Evolutionary conservation across 2,329 filamentous ascomycete species (phyloP).

Genomic region (Trichoderma oligosporum): DNA sequence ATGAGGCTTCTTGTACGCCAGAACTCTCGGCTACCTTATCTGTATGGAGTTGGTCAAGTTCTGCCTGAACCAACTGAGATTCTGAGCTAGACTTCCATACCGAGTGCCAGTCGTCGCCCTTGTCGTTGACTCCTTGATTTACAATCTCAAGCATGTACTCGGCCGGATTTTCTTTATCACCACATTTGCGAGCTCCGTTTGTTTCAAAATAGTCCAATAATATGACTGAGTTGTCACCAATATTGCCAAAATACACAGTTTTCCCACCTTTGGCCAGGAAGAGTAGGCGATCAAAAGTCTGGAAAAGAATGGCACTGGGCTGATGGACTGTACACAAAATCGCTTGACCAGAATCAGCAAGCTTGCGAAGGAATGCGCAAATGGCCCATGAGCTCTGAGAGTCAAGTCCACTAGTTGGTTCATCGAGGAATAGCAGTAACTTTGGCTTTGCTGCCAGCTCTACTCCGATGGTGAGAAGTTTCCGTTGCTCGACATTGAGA

Average conservation of each 20-base stretch:
- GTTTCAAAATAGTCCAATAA: slow-evolving; percentile 61
- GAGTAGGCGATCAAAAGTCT: slow-evolving; percentile 57
- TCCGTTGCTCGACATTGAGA: slow-evolving; percentile 59
- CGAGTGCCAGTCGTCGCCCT: slow-evolving; percentile 58
- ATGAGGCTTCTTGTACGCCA: slow-evolving; percentile 22
- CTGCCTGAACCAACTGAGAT: slow-evolving; percentile 49
- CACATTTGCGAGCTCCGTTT: slow-evolving; percentile 59
- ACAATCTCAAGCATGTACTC: slow-evolving; percentile 67
- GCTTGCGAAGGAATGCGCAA: slow-evolving; percentile 57
- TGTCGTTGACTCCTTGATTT: slow-evolving; percentile 38
- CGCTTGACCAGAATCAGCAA: slow-evolving; percentile 53
- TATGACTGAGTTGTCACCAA: slow-evolving; percentile 55
- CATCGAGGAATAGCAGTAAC: slow-evolving; percentile 59
- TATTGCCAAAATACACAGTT: slow-evolving; percentile 67
- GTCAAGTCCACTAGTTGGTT: slow-evolving; percentile 60
- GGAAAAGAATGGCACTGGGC: slow-evolving; percentile 50
- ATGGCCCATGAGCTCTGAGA: slow-evolving; percentile 62
- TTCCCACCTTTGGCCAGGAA: slow-evolving; percentile 63
- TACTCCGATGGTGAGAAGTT: slow-evolving; percentile 60
- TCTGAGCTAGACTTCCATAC: slow-evolving; percentile 60
- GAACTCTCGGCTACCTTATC: slow-evolving; percentile 37
- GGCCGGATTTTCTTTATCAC: slow-evolving; percentile 64
- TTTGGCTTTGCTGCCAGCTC: slow-evolving; percentile 55
- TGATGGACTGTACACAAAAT: slow-evolving; percentile 56
- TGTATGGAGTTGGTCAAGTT: slow-evolving; percentile 61